phyloP scores from a whole-genome alignment of 495 filamentous ascomycete species.

The Opeltia flavorubescens region DNA sequence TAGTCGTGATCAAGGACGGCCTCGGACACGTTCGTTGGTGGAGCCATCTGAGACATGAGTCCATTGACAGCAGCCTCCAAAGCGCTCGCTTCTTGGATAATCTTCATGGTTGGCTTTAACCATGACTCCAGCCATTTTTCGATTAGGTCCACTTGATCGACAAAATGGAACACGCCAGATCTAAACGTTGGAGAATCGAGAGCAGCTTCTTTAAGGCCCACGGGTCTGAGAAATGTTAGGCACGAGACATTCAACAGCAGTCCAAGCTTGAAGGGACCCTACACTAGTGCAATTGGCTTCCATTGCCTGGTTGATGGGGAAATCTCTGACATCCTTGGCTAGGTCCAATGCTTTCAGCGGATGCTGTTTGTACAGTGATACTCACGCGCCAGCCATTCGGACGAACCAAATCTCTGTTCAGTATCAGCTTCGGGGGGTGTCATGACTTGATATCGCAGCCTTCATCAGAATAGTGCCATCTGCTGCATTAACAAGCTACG shows the following conservation, averaged over 20 bases:
- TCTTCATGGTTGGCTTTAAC: constrained; percentile 59
- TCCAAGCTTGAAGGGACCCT: background rate
- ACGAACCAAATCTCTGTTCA: too few relatives aligned
- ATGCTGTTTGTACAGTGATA: too few relatives aligned
- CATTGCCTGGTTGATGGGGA: background rate
- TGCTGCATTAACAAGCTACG: too few relatives aligned
- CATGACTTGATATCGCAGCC: too few relatives aligned
- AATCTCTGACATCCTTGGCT: background rate
- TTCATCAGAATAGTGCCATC: too few relatives aligned
- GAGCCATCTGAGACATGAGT: constrained; percentile 58
- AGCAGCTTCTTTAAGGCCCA: constrained; percentile 81
- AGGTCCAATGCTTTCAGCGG: too few relatives aligned
- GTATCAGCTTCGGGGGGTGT: too few relatives aligned
- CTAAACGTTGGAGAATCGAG: constrained; percentile 94
- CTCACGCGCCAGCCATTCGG: too few relatives aligned
- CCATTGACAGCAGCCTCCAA: constrained; percentile 56
- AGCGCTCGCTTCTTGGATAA: constrained; percentile 55
- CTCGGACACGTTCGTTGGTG: constrained; percentile 59
- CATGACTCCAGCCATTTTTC: constrained; percentile 92
- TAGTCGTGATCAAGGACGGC: constrained; percentile 89
- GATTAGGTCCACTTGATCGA: constrained; percentile 79
- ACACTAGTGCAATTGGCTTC: background rate
- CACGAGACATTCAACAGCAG: background rate
- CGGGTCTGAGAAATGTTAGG: constrained; percentile 40
- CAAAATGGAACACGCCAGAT: constrained; percentile 73